Evolutionary conservation across 176 grass and related monocot species (phyloP).

Genomic region (Dactylis glomerata): DNA sequence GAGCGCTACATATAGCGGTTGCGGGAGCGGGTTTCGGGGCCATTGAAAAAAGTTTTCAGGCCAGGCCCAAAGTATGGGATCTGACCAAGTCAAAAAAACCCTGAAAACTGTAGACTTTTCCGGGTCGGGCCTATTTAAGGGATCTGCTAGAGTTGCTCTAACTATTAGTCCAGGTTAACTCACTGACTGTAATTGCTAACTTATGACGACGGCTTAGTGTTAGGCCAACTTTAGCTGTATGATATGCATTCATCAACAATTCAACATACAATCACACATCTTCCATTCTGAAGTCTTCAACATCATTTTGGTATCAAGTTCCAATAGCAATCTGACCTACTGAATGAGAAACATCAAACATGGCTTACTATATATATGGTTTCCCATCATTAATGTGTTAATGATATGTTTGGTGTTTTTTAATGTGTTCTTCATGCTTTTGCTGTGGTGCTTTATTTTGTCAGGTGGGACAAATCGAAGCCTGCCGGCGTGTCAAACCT

Average conservation of each 20-base stretch:
- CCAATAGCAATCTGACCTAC: not conserved
- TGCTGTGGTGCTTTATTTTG: slow-evolving; percentile 16
- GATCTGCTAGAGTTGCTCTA: no score
- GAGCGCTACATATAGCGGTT: no score
- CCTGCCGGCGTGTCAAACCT: slow-evolving; percentile 78
- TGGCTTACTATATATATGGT: not conserved
- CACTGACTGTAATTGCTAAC: not conserved
- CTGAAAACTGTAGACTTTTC: no score
- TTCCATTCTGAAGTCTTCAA: not conserved
- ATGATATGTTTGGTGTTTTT: not conserved
- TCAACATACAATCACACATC: not conserved
- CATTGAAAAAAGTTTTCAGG: no score
- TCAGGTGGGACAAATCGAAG: slow-evolving; percentile 89
- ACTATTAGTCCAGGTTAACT: not conserved
- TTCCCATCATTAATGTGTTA: not conserved
- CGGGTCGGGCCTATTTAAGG: no score
- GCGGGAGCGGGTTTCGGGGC: no score
- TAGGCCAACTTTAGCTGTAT: not conserved
- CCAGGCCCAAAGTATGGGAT: no score
- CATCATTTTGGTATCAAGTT: not conserved
- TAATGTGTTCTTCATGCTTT: not conserved
- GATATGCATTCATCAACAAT: not conserved
- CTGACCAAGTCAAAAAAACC: no score
- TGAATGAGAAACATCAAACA: not conserved
- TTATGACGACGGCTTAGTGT: not conserved